Evolutionary conservation across 139 green algal genomes (phyloP), one percentile per base, ranked within the genome.

Genomic region (Pleodorina starrii): DNA sequence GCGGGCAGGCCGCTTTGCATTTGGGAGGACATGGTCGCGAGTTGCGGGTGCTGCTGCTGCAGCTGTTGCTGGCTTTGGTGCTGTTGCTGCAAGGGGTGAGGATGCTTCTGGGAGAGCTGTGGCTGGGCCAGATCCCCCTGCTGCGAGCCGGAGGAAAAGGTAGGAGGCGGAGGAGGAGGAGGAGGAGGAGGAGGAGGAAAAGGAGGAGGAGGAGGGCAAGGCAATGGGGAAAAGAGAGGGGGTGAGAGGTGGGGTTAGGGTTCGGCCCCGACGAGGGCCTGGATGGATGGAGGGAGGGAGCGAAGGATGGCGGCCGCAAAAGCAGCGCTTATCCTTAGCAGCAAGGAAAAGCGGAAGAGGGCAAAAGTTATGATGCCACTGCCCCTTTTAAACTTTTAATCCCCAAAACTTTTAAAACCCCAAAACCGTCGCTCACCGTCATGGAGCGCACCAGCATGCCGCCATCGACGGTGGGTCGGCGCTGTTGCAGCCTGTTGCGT

Each of bases 381-480:
- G n/a, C n/a, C n/a, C n/a, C n/a, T n/a, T n/a, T n/a, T n/a, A n/a
- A n/a, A n/a, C n/a, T n/a, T n/a, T n/a, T n/a, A n/a, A n/a, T n/a
- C n/a, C n/a, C n/a, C n/a, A n/a, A n/a, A n/a, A n/a, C n/a, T n/a
- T n/a, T n/a, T n/a, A n/a, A n/a, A n/a, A n/a, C n/a, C n/a, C n/a
- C n/a, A n/a, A n/a, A n/a, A n/a, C n/a, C n/a, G n/a, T n/a, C n/a
- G n/a, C n/a, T n/a, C 81, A 87, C 81, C 42, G 81, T 87, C 59
- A 66, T 80, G 32, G 57, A 78, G 19, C 82, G 82, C 2, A 76
- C 63, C 43, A 88, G 82, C 82, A 80, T 27, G 32, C 82, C 82
- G 60, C 82, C 63, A 43, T 88, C 82, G 42, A 88, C n/a, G 66
- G 82, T 88, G 16, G 44, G 44, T 23, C 82, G 82, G 16, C 82